phyloP scores from a whole-genome alignment of 139 green algal genomes.

The Dunaliella sp. region DNA sequence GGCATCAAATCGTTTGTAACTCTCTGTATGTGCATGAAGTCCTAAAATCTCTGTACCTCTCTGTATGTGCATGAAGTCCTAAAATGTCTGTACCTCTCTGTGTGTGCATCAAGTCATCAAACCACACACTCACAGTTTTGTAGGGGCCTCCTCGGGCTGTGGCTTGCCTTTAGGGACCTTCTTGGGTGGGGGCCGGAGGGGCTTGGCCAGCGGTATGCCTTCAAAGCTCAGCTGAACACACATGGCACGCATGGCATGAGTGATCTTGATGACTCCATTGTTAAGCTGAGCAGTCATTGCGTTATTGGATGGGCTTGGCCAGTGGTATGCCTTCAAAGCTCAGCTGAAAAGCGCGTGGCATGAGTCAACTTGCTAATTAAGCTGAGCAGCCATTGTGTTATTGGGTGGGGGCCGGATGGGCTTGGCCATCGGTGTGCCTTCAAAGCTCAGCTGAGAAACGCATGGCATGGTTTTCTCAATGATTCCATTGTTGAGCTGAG shows the following conservation, averaged over 20 bases:
- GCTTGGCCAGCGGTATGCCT: conserved; percentile 12
- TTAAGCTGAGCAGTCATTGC: too few species aligned
- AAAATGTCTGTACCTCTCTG: too few species aligned
- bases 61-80: too few species aligned
- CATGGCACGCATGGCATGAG: background rate
- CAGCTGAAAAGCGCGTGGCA: background rate
- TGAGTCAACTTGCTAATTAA: too few species aligned
- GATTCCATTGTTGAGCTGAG: too few species aligned
- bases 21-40: too few species aligned
- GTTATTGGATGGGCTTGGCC: conserved; percentile 6
- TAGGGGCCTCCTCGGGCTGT: background rate
- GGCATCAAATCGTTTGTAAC: too few species aligned
- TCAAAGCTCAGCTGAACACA: conserved; percentile 18
- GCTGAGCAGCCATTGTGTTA: too few species aligned
- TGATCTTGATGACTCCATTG: too few species aligned
- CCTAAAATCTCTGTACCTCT: too few species aligned
- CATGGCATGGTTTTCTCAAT: too few species aligned
- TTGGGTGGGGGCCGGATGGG: background rate
- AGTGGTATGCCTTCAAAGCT: conserved; percentile 23
- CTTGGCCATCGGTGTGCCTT: conserved; percentile 11
- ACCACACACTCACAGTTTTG: conserved; percentile 2
- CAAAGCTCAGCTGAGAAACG: conserved; percentile 15
- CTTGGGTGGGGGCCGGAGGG: background rate
- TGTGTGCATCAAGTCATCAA: too few species aligned
- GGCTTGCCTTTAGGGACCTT: background rate